Base-by-base conservation (phyloP, 192 early-diverging fungal genomes). In the Helicostylum pulchrum region DNA sequence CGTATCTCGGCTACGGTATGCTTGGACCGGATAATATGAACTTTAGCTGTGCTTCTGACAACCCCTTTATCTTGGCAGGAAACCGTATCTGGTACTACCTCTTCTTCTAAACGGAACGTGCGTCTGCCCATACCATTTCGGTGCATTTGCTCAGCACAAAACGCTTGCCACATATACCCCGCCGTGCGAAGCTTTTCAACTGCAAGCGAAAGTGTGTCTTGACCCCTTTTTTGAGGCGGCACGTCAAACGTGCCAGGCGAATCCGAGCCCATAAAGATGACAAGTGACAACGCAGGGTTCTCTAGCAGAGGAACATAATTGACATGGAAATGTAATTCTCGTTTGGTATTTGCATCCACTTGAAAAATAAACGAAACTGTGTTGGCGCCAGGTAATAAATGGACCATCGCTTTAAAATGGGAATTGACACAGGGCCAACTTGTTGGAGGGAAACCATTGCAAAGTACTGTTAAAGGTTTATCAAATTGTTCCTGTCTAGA, bases 91-190 rank as follows among this genome's bases (percentile, higher is more conserved):
- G 76, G 72, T 36, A 72, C 55, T 52, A 73, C 82, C 17, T 57
- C 53, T 58, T 89, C 88, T 11, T 87, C 83, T 2, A 90, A 67
- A 23, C 86, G 74, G 63, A 90, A 87, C 19, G 86, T 80, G n/a
- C 88, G 78, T 45, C 84, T 80, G 1, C 84, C 88, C 75, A 88
- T 85, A 17, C 86, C 87, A 36, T 82, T 73, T 15, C 88, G 80
- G 62, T 86, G 72, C 74, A 90, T 76, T 68, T 88, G 85, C 65
- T 90, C 88, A 8, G 87, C 74, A 26, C 79, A 81, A 64, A 85
- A 89, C 10, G 88, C 88, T 67, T 89, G 87, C 88, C 88, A 90
- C 52, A 90, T 67, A 62, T 90, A 88, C 5, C 77, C 85, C 11
- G 78, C 77, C 67, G 80, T 87, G 6, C 88, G 67, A 32, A 87